Conservation (phyloP, 495 filamentous ascomycete genomes). For the Penicillium malachiteum region DNA sequence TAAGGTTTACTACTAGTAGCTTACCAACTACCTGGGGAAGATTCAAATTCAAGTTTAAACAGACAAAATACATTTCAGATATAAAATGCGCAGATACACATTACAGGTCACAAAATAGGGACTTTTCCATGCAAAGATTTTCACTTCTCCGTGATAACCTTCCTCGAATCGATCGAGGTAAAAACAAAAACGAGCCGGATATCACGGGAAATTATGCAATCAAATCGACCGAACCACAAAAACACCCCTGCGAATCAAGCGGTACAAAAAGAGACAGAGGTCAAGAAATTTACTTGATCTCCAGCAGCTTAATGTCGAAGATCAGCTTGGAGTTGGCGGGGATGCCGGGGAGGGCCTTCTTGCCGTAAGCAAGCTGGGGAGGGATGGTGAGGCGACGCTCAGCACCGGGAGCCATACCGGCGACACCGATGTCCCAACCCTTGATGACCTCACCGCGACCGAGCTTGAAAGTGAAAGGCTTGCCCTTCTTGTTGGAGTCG, state of each 20-base stretch:
- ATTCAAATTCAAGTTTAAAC: background rate
- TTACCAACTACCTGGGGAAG: too few species aligned
- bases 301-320: conserved; percentile 90
- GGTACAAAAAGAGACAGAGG: conserved; percentile 18
- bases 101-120: conserved; percentile 14
- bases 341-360: conserved; percentile 73
- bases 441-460: conserved; percentile 95
- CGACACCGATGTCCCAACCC: conserved; percentile 94
- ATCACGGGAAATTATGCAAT: conserved; percentile 41
- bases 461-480: conserved; percentile 92
- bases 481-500: conserved; percentile 95
- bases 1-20: too few species aligned
- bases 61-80: background rate
- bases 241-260: conserved; percentile 34
- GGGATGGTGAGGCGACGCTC: conserved; percentile 92
- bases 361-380: conserved; percentile 81
- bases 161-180: conserved; percentile 35
- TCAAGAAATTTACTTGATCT: conserved; percentile 53
- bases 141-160: conserved; percentile 39
- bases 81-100: conserved; percentile 12
- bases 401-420: conserved; percentile 87
- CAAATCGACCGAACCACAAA: conserved; percentile 27
- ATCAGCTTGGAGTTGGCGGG: conserved; percentile 84
- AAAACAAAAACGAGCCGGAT: conserved; percentile 47
- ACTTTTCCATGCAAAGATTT: conserved; percentile 32